Conservation (phyloP, 768 basidiomycete genomes). For the Pleurotus salmoneostramineus region DNA sequence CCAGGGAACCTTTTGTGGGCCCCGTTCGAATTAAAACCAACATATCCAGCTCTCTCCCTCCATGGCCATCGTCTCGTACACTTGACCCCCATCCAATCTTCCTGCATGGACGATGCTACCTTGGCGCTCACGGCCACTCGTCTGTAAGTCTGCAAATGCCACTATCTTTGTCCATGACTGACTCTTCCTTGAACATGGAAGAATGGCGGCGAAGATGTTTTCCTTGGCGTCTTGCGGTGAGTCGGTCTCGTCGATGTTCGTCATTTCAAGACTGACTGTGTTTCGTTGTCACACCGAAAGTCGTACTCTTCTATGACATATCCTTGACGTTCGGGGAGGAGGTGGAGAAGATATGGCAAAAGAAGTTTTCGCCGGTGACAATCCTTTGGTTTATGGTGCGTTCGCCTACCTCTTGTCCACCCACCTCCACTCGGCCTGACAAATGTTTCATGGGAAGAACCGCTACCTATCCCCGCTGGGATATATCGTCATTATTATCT, state of each 20-base stretch:
- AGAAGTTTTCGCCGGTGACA: slow-evolving; percentile 23
- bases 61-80: no score
- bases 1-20: no score
- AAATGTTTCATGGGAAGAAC: slow-evolving; percentile 20
- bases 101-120: no score
- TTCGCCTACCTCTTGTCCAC: background rate
- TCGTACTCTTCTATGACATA: slow-evolving; percentile 34
- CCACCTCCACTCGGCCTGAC: background rate
- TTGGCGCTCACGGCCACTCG: no score
- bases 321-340: slow-evolving; percentile 31
- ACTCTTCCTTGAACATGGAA: slow-evolving; percentile 8
- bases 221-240: slow-evolving; percentile 32
- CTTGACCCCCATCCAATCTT: no score
- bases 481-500: slow-evolving; percentile 30
- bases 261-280: no score
- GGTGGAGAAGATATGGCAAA: slow-evolving; percentile 28
- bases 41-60: no score
- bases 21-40: no score
- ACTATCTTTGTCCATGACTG: background rate
- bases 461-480: slow-evolving; percentile 31
- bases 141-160: no score
- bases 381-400: slow-evolving; percentile 26
- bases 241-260: background rate
- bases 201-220: slow-evolving; percentile 30
- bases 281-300: slow-evolving; percentile 11